phyloP scores from a whole-genome alignment of 805 yeast species.

The Suhomyces sp. region DNA sequence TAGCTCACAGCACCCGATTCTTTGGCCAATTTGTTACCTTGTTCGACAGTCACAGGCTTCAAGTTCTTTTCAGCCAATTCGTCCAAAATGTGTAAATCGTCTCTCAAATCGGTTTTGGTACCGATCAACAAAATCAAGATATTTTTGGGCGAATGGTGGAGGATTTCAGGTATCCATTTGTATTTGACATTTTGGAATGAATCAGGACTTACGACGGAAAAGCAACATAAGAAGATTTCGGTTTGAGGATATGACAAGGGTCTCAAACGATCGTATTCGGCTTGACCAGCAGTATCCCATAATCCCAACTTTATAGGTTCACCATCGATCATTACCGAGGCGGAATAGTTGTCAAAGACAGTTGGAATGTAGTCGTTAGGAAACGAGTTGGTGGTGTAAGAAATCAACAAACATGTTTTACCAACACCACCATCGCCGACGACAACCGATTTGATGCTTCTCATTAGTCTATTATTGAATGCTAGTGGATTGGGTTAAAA shows the following conservation, averaged over 20 bases:
- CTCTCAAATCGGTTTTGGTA: slow-evolving; percentile 84
- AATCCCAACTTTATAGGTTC: slow-evolving; percentile 81
- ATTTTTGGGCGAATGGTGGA: slow-evolving; percentile 75
- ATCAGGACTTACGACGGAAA: slow-evolving; percentile 76
- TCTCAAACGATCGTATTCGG: slow-evolving; percentile 84
- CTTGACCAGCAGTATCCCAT: slow-evolving; percentile 97
- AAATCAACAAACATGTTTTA: slow-evolving; percentile 82
- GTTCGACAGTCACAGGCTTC: slow-evolving; percentile 58
- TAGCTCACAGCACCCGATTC: slow-evolving; percentile 72
- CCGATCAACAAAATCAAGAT: slow-evolving; percentile 73
- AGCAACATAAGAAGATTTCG: slow-evolving; percentile 81
- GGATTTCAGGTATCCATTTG: slow-evolving; percentile 78
- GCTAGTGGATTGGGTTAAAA: neutral
- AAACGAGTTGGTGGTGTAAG: slow-evolving; percentile 88
- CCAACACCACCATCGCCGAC: slow-evolving; percentile 98
- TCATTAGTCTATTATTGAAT: slow-evolving; percentile 42
- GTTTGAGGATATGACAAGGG: slow-evolving; percentile 92
- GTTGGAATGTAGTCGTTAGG: slow-evolving; percentile 94
- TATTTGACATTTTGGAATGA: slow-evolving; percentile 77
- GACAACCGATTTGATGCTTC: slow-evolving; percentile 87
- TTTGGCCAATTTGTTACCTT: slow-evolving; percentile 65
- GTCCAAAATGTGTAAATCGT: slow-evolving; percentile 71
- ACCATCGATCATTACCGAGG: slow-evolving; percentile 77
- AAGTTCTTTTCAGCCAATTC: slow-evolving; percentile 61
- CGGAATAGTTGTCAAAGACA: slow-evolving; percentile 88